Percentiles rank a stretch among this genome's conserved stretches.
phyloP scores from a whole-genome alignment of 78 protist genomes.

The Anaeramoeba ignava region DNA sequence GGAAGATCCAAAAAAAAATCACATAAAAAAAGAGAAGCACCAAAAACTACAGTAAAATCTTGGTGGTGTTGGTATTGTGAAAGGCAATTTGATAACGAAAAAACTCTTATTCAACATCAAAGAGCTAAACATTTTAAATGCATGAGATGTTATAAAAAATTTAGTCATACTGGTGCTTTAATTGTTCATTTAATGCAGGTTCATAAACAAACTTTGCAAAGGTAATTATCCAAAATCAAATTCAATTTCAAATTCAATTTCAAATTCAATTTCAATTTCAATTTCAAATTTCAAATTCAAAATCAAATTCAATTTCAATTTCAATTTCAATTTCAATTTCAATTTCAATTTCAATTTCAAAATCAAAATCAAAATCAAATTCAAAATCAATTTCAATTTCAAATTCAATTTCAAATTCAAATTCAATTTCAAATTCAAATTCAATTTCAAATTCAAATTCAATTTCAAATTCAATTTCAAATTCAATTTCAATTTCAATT shows the following conservation, averaged over 20 bases:
- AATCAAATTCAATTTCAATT: not conserved
- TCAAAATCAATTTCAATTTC: not conserved
- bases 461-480: not conserved
- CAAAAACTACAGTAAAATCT: slow-evolving; percentile 8
- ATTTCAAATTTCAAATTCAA: not conserved
- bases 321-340: not conserved
- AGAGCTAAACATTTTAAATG: slow-evolving; percentile 71
- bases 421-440: not conserved
- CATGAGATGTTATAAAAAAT: slow-evolving; percentile 36
- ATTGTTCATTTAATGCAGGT: slow-evolving; percentile 55
- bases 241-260: not conserved
- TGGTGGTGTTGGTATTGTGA: slow-evolving; percentile 57
- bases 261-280: not conserved
- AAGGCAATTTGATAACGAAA: slow-evolving; percentile 64
- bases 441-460: not conserved
- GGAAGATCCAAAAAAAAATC: no score
- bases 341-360: not conserved
- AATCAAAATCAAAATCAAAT: not conserved
- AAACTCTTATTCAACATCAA: slow-evolving; percentile 60
- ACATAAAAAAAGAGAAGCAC: not conserved
- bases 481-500: not conserved
- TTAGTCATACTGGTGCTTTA: slow-evolving; percentile 53
- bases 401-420: not conserved
- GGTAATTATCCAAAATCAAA: not conserved
- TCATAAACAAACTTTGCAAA: slow-evolving; percentile 41